phyloP scores from a whole-genome alignment of 2,329 filamentous ascomycete genomes.

The Calonectria henricotiae region DNA sequence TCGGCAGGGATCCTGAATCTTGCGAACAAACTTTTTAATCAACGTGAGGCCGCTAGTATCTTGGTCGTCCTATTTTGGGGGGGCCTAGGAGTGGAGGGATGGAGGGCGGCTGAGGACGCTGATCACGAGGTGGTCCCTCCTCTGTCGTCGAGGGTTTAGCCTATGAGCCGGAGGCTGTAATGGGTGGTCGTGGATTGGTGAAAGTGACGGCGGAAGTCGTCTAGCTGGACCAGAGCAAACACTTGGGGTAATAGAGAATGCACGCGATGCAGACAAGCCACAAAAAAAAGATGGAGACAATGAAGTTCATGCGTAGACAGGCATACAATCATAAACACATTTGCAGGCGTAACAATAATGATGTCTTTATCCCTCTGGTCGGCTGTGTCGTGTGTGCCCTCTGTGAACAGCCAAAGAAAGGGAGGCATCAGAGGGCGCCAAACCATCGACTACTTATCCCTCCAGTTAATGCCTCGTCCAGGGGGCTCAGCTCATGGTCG shows the following conservation, averaged over 20 bases:
- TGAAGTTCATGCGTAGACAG: not conserved
- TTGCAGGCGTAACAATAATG: not conserved
- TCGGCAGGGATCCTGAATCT: not conserved
- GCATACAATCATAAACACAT: not conserved
- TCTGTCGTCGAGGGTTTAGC: not conserved
- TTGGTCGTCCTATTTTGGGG: not conserved
- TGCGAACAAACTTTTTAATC: conserved; percentile 18
- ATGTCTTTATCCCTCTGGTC: not conserved
- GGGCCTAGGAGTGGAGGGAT: not conserved
- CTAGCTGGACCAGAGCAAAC: conserved; percentile 12
- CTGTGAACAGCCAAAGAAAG: not conserved
- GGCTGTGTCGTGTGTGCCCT: not conserved
- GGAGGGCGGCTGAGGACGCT: not conserved
- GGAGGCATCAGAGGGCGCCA: not conserved
- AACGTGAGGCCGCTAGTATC: conserved; percentile 16
- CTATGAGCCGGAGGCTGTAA: not conserved
- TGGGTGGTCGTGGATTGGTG: conserved; percentile 6
- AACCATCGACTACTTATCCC: conserved; percentile 21
- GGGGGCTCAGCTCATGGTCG: conserved; percentile 2
- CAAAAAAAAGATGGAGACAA: not conserved
- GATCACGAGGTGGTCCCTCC: conserved; percentile 14
- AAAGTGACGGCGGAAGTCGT: conserved; percentile 7
- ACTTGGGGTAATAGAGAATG: conserved; percentile 7
- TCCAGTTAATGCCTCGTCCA: conserved; percentile 25
- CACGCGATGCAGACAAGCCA: not conserved